Percentiles rank a stretch among this genome's conserved stretches.
These are phyloP conservation scores for Rubroshorea leprosula DNA, from an alignment of 345 rosid genomes.

Conservation along the genomic window DNA sequence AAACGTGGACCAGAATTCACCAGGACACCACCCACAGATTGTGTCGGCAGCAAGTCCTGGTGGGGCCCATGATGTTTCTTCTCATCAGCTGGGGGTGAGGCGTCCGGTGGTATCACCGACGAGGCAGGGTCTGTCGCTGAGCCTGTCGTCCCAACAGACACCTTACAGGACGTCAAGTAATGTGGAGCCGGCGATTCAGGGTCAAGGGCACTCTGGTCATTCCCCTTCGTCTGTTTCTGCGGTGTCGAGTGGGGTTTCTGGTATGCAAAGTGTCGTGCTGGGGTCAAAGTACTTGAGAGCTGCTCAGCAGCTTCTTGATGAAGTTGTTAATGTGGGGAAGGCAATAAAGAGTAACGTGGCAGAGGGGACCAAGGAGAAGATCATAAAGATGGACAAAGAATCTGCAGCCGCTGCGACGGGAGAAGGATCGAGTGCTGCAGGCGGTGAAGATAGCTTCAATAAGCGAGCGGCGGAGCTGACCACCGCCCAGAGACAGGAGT, in stretches of 20 bases:
- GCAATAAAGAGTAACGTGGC: too few relatives aligned
- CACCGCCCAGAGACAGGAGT: conserved; percentile 51
- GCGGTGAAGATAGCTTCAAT: neutral
- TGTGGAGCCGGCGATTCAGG: conserved; percentile 2
- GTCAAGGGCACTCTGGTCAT: conserved; percentile 27
- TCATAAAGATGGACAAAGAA: conserved; percentile 21
- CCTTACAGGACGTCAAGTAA: conserved; percentile 21
- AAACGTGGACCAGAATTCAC: conserved; percentile 22
- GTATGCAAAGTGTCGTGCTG: conserved; percentile 27
- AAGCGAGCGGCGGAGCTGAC: conserved; percentile 31
- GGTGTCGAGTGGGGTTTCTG: too few relatives aligned
- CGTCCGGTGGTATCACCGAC: conserved; percentile 22
- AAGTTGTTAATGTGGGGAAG: conserved; percentile 47
- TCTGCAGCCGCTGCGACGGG: conserved; percentile 6
- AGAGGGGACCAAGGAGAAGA: conserved; percentile 21
- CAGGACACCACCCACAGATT: conserved; percentile 10
- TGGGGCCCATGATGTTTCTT: conserved; percentile 14
- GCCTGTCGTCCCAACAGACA: conserved; percentile 29
- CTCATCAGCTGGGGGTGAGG: too few relatives aligned
- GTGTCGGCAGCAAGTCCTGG: conserved; percentile 16
- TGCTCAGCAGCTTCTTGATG: conserved; percentile 69
- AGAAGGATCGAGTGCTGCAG: conserved; percentile 17
- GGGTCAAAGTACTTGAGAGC: conserved; percentile 64
- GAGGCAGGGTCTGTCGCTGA: conserved; percentile 46
- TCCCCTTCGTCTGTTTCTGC: conserved; percentile 44